phyloP scores from a whole-genome alignment of 2,329 filamentous ascomycete species.

The Penicillium sclerotigenum region DNA sequence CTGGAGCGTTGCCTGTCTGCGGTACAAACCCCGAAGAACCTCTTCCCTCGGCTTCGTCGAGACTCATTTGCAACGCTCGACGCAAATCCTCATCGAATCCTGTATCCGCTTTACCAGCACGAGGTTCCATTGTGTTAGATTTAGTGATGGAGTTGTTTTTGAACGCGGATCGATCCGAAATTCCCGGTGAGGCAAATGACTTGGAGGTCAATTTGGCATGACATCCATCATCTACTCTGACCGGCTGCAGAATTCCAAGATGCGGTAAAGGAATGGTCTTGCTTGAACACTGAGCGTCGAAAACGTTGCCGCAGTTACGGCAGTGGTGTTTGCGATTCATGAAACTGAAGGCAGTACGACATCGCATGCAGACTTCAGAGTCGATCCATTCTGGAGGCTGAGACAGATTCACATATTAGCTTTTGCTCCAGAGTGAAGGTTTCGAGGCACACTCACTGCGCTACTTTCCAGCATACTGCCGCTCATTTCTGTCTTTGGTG shows the following conservation, averaged over 20 bases:
- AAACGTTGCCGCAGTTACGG: slow-evolving; percentile 95
- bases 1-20: slow-evolving; percentile 50
- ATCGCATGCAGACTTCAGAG: slow-evolving; percentile 98
- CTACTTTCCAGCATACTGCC: slow-evolving; percentile 98
- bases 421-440: not conserved
- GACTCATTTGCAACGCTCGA: slow-evolving; percentile 89
- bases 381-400: slow-evolving; percentile 96
- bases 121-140: slow-evolving; percentile 81
- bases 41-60: slow-evolving; percentile 83
- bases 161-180: slow-evolving; percentile 41
- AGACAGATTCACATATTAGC: slow-evolving; percentile 9
- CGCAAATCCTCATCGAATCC: slow-evolving; percentile 94
- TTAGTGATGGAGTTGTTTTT: slow-evolving; percentile 57
- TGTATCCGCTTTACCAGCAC: slow-evolving; percentile 81
- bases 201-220: slow-evolving; percentile 84
- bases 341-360: slow-evolving; percentile 90
- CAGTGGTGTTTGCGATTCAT: slow-evolving; percentile 99
- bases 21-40: slow-evolving; percentile 68
- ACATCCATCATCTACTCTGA: slow-evolving; percentile 94
- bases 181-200: slow-evolving; percentile 43
- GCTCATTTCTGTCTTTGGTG: slow-evolving; percentile 79
- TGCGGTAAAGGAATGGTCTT: slow-evolving; percentile 87
- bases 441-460: slow-evolving; percentile 61
- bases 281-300: slow-evolving; percentile 90
- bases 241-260: slow-evolving; percentile 84